These are phyloP conservation scores for Bipolaris oryzae DNA, from an alignment of 2,329 filamentous ascomycete species.

Conservation along the genomic window DNA sequence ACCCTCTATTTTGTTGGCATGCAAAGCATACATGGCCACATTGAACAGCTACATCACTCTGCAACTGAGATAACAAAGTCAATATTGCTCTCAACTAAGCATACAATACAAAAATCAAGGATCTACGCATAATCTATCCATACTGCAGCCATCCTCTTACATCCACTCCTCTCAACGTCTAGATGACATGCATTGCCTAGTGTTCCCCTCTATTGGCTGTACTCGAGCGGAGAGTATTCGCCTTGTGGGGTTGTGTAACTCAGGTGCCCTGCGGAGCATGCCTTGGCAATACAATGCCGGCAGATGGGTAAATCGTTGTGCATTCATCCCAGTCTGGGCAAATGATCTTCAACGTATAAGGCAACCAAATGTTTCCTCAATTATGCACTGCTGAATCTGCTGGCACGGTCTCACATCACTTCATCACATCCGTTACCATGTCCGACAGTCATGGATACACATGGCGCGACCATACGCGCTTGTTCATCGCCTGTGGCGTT, in stretches of 20 bases:
- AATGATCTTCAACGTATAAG: constrained; percentile 30
- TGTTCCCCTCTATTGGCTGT: constrained; percentile 16
- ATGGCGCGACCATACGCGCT: constrained; percentile 51
- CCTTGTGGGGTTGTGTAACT: constrained; percentile 38
- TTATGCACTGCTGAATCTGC: neutral
- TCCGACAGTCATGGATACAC: constrained; percentile 25
- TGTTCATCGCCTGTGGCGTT: constrained; percentile 56
- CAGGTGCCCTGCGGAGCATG: constrained; percentile 1
- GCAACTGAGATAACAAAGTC: neutral
- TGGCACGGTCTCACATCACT: neutral
- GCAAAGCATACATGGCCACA: neutral
- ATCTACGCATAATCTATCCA: neutral
- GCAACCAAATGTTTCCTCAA: constrained; percentile 9
- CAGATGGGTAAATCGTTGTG: constrained; percentile 37
- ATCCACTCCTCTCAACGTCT: constrained; percentile 34
- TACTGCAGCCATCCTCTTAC: constrained; percentile 4
- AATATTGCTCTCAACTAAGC: neutral
- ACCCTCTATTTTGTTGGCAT: neutral
- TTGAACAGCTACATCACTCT: neutral
- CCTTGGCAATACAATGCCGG: constrained; percentile 31
- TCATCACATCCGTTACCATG: constrained; percentile 18
- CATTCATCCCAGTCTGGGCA: constrained; percentile 24
- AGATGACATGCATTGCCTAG: constrained; percentile 30
- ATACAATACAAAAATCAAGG: neutral
- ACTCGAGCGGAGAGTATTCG: constrained; percentile 9